These are phyloP conservation scores for Beauveria scarabaeidicola DNA, from an alignment of 2,329 filamentous ascomycete genomes.

Conservation along the genomic window DNA sequence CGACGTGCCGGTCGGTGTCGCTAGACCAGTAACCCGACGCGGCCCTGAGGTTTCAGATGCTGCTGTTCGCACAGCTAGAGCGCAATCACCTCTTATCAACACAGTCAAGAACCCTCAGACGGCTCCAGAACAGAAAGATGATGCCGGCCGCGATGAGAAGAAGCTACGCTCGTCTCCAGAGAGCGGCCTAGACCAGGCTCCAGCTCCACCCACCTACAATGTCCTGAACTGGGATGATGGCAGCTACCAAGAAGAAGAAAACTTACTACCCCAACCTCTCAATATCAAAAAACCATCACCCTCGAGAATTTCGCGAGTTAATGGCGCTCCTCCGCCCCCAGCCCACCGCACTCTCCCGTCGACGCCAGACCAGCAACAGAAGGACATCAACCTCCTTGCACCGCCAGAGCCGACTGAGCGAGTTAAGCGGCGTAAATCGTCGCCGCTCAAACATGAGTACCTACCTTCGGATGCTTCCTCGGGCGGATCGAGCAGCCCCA, in stretches of 20 bases:
- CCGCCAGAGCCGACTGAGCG: conserved; percentile 26
- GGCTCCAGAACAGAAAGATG: conserved; percentile 23
- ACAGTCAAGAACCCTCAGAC: conserved; percentile 24
- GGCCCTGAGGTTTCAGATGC: background rate
- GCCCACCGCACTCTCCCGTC: conserved; percentile 39
- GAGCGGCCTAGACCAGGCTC: conserved; percentile 25
- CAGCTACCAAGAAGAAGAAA: conserved; percentile 27
- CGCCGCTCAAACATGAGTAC: conserved; percentile 94
- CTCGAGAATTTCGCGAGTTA: conserved; percentile 35
- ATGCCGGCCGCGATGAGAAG: background rate
- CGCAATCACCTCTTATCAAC: conserved; percentile 12
- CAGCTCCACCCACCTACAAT: conserved; percentile 27
- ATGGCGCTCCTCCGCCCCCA: conserved; percentile 48
- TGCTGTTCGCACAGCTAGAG: background rate
- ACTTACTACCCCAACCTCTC: conserved; percentile 29
- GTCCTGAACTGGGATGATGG: conserved; percentile 17
- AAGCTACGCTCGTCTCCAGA: conserved; percentile 12
- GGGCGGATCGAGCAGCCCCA: conserved; percentile 47
- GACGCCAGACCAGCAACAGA: conserved; percentile 23
- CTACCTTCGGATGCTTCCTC: conserved; percentile 68
- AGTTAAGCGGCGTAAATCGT: conserved; percentile 69
- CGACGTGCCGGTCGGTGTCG: conserved; percentile 8
- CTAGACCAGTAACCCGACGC: background rate
- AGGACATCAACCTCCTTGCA: conserved; percentile 16
- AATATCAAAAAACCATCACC: conserved; percentile 22